Evolutionary conservation across 495 filamentous ascomycete genomes (phyloP), one percentile per base, ranked within the genome.

Genomic region (Penicillium pulvis): DNA sequence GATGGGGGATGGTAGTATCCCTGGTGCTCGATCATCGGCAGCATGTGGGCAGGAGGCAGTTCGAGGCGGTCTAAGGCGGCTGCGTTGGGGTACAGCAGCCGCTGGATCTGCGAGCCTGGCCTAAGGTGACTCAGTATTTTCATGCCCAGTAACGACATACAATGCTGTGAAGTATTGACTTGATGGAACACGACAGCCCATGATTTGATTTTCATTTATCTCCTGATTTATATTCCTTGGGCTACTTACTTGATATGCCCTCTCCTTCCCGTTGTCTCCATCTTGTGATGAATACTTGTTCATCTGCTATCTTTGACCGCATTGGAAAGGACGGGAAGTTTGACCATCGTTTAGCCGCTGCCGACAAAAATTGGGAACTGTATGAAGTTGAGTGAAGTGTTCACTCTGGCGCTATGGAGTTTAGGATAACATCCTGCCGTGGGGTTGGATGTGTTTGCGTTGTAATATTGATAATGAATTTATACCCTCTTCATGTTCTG

Each of bases 1-100:
- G 17, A 65, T 74, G 54, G 68, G 69, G 9, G 71, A 75, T 53
- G 67, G 68, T 11, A 55, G 57, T 35, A 61, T 72, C 48, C 59
- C 67, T 8, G 60, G 66, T 5, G 67, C 67, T n/a, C 66, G 70
- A 28, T 64, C 71, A 24, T 76, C 77, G 3, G 65, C 70, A 9
- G 66, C 64, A 1, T 79, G 77, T 55, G 74, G 77, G 1, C 75
- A 74, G 49, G 75, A 79, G 64, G 77, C 77, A 1, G 73, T 79
- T 23, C 68, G 70, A 23, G 77, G 75, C 7, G 66, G 77, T 1
- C 67, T 79, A 10, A 77, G 70, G 61, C 72, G 75, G n/a, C 62
- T 79, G 6, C 73, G 74, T 16, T 79, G 77, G 77, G 71, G 76
- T 1, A 66, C 75, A 23, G 71, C 71, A 20, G 69, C 70, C 8